phyloP scores from a whole-genome alignment of 1,139 yeast genomes.

The Yamadazyma trypodendri region DNA sequence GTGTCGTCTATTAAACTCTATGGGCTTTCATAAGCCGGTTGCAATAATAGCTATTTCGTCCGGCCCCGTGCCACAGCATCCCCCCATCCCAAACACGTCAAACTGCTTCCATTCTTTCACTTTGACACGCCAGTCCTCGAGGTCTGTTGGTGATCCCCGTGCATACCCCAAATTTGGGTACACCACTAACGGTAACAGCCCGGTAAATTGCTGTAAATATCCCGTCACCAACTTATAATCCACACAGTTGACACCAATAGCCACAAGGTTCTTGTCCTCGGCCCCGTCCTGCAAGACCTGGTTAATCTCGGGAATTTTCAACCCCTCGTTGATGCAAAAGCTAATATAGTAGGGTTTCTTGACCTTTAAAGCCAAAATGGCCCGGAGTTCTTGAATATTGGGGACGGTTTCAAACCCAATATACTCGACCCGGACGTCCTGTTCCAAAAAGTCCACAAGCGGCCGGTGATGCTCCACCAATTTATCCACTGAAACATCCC shows the following conservation, averaged over 20 bases:
- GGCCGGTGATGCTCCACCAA: constrained; percentile 49
- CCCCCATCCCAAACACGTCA: constrained; percentile 47
- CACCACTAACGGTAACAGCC: constrained; percentile 23
- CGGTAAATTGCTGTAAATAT: constrained; percentile 10
- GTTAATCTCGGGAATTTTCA: constrained; percentile 21
- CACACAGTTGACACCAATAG: constrained; percentile 43
- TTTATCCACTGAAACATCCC: constrained; percentile 24
- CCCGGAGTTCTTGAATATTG: constrained; percentile 46
- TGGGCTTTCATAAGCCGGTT: no score
- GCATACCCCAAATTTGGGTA: constrained; percentile 44
- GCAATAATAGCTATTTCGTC: constrained; percentile 30
- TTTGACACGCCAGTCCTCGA: constrained; percentile 28
- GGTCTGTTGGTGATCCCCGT: constrained; percentile 12
- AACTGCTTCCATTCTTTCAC: constrained; percentile 32
- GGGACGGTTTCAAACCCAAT: constrained; percentile 72
- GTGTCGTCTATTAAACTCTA: no score
- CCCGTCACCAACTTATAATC: constrained; percentile 23
- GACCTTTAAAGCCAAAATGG: constrained; percentile 18
- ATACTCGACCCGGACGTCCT: constrained; percentile 41
- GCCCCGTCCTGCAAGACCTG: constrained; percentile 4
- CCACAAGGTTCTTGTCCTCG: constrained; percentile 21
- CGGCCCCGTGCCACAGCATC: constrained; percentile 59
- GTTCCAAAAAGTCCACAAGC: constrained; percentile 40
- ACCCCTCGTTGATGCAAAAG: constrained; percentile 25
- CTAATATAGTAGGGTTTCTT: constrained; percentile 31